Percentiles rank a stretch among this genome's conserved stretches.
Conservation (phyloP, 2,329 filamentous ascomycete genomes). For the Cladosporium sp. region DNA sequence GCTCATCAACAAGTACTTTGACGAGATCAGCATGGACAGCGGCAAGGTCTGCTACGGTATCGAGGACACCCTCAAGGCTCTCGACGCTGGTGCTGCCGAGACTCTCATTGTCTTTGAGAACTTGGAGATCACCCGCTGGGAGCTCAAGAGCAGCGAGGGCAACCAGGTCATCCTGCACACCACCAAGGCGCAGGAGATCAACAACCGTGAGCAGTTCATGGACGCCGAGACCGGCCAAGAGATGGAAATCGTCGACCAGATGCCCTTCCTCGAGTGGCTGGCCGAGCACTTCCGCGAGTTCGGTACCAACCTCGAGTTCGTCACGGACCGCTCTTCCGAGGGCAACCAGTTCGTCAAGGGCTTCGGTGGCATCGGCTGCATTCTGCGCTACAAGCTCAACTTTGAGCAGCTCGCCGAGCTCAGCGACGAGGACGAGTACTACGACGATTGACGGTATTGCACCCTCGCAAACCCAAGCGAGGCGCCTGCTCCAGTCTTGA, state of each 20-base stretch:
- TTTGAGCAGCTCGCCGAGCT: constrained; percentile 97
- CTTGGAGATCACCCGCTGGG: constrained; percentile 88
- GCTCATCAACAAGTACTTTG: constrained; percentile 97
- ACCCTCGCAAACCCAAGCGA: constrained; percentile 59
- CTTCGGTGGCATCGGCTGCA: constrained; percentile 95
- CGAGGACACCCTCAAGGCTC: constrained; percentile 92
- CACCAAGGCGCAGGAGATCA: constrained; percentile 77
- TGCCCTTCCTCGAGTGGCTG: constrained; percentile 98
- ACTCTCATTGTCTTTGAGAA: constrained; percentile 97
- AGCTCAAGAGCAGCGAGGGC: constrained; percentile 74
- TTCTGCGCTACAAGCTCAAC: constrained; percentile 99
- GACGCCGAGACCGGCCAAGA: constrained; percentile 95
- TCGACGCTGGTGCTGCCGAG: constrained; percentile 94
- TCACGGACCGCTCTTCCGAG: constrained; percentile 94
- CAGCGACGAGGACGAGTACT: constrained; percentile 78
- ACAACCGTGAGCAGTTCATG: constrained; percentile 79
- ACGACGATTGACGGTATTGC: constrained; percentile 80
- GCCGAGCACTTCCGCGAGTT: constrained; percentile 98
- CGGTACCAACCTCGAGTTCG: constrained; percentile 91
- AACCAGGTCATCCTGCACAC: constrained; percentile 75
- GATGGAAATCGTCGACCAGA: constrained; percentile 87
- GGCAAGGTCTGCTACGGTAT: constrained; percentile 98
- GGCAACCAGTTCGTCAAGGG: constrained; percentile 99
- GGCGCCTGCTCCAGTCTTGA: constrained; percentile 67
- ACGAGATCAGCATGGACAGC: constrained; percentile 97